Evolutionary conservation across 2,329 filamentous ascomycete species (phyloP).

Genomic region (Alternaria dauci): DNA sequence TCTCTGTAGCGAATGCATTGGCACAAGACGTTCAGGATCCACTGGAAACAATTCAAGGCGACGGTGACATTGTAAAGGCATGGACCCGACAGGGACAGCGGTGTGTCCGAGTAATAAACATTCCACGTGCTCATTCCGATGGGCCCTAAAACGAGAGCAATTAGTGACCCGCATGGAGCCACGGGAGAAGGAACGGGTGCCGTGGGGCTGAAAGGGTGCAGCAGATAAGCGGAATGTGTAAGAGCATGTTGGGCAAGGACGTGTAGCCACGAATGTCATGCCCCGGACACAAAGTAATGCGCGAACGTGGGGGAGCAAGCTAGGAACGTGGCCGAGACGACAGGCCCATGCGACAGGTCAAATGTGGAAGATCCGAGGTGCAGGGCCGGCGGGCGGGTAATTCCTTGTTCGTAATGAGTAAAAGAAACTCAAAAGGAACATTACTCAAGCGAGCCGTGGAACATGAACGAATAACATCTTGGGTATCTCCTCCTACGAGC

Average conservation of each 20-base stretch:
- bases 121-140: constrained; percentile 11
- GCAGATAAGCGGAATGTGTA: constrained; percentile 34
- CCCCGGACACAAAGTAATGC: constrained; percentile 11
- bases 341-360: constrained; percentile 24
- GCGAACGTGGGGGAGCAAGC: constrained; percentile 14
- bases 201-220: constrained; percentile 38
- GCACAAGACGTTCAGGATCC: constrained; percentile 19
- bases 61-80: constrained; percentile 24
- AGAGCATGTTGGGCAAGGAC: constrained; percentile 21
- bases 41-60: constrained; percentile 12
- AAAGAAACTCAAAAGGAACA: constrained; percentile 29
- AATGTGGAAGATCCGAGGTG: constrained; percentile 6
- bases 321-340: constrained; percentile 23
- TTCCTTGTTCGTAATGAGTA: constrained; percentile 16
- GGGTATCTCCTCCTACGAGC: constrained; percentile 48
- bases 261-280: constrained; percentile 19
- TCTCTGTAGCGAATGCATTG: constrained; percentile 37
- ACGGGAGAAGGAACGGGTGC: constrained; percentile 28
- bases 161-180: constrained; percentile 24
- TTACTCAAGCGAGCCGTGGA: constrained; percentile 11
- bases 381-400: constrained; percentile 17
- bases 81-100: constrained; percentile 22
- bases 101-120: constrained; percentile 22
- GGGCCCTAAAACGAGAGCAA: constrained; percentile 21
- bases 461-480: constrained; percentile 33